Conservation (phyloP, 192 early-diverging fungal species). For the Podila epigama region DNA sequence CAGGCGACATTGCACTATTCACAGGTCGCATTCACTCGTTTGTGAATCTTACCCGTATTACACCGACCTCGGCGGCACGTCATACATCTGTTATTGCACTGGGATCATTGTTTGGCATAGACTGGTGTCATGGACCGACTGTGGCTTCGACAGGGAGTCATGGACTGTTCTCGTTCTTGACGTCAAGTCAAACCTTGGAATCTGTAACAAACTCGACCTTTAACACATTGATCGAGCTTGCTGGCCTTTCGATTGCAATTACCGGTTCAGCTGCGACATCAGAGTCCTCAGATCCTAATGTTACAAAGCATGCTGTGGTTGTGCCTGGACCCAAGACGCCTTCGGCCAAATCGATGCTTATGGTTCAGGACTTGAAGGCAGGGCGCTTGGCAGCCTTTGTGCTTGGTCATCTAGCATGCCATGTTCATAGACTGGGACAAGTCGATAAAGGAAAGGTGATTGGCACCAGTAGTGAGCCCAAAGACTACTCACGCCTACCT, state of each 20-base stretch:
- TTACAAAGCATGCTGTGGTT: constrained; percentile 2
- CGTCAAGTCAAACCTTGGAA: constrained; percentile 13
- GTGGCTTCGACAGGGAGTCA: constrained; percentile 26
- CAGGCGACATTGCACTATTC: constrained; percentile 38
- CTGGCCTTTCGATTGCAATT: constrained; percentile 28
- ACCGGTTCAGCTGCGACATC: neutral
- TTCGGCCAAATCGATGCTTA: constrained; percentile 29
- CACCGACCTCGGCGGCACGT: constrained; percentile 41
- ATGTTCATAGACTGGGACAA: constrained; percentile 23
- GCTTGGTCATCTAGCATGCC: constrained; percentile 49
- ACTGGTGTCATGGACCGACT: constrained; percentile 29
- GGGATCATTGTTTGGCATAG: constrained; percentile 28
- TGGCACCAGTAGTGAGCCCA: constrained; percentile 55
- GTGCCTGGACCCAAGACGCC: constrained; percentile 24
- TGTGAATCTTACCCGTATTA: constrained; percentile 40
- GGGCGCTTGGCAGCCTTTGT: constrained; percentile 56
- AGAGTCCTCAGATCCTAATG: neutral
- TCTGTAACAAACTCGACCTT: constrained; percentile 31
- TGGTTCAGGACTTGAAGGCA: constrained; percentile 53
- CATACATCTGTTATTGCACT: constrained; percentile 41
- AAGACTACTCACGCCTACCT: constrained; percentile 55
- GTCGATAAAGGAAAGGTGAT: constrained; percentile 24
- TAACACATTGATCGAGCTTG: constrained; percentile 28
- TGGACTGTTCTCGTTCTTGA: constrained; percentile 36
- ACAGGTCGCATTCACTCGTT: constrained; percentile 41